These are phyloP conservation scores for Vitis hybrid DNA, from an alignment of 177 flowering plant genomes.

Conservation along the genomic window DNA sequence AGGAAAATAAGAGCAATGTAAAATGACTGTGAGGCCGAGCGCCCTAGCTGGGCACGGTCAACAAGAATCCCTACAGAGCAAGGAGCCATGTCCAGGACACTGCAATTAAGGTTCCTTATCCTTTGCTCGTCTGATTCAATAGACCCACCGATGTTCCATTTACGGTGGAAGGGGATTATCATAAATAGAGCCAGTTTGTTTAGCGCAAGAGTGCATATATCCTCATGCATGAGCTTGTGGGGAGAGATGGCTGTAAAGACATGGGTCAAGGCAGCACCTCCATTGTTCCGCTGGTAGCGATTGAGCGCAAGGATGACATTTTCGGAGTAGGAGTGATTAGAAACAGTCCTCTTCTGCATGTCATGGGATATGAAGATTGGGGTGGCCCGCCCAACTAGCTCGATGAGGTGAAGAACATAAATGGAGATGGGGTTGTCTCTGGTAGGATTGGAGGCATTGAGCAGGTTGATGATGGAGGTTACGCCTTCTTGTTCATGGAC, in stretches of 20 bases:
- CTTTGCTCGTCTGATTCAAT: slow-evolving; percentile 11
- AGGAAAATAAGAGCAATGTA: slow-evolving; percentile 29
- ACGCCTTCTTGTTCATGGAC: slow-evolving; percentile 18
- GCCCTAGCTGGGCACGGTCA: slow-evolving; percentile 16
- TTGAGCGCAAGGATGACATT: slow-evolving; percentile 29
- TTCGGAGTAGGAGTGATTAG: slow-evolving; percentile 14
- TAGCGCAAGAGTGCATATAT: slow-evolving; percentile 33
- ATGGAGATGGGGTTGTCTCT: slow-evolving; percentile 22
- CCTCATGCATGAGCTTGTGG: slow-evolving; percentile 29
- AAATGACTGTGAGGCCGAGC: background rate
- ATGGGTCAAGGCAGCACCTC: background rate
- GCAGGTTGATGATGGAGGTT: slow-evolving; percentile 21
- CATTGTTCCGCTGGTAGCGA: slow-evolving; percentile 5
- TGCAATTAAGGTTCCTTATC: slow-evolving; percentile 24
- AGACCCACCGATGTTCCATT: slow-evolving; percentile 14
- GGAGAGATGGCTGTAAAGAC: slow-evolving; percentile 29
- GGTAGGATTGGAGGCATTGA: slow-evolving; percentile 21
- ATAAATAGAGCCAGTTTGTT: slow-evolving; percentile 27
- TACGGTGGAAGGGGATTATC: slow-evolving; percentile 37
- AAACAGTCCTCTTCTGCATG: background rate
- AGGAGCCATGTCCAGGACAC: slow-evolving; percentile 39
- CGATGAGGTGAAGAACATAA: slow-evolving; percentile 35
- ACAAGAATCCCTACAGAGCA: slow-evolving; percentile 53
- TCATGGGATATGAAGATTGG: slow-evolving; percentile 41
- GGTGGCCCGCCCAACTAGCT: slow-evolving; percentile 30